A percentile compares a stretch with the other conserved stretches of the same genome.
Conservation (phyloP, 2,329 filamentous ascomycete species). For the Talaromyces sp. region DNA sequence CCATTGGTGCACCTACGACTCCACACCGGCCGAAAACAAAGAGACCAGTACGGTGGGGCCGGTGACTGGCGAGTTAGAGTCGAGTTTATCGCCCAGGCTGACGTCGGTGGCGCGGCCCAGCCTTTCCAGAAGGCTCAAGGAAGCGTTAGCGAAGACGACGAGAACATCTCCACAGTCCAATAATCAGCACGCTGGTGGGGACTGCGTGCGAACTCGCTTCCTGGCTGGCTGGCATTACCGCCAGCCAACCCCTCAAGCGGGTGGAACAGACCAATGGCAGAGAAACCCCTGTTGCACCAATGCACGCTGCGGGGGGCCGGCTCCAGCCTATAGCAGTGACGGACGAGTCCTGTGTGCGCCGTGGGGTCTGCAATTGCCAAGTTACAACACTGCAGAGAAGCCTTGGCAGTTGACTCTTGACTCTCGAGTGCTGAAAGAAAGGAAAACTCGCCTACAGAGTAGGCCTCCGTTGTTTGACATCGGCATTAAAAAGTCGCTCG, state of each 20-base stretch:
- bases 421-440: not conserved
- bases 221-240: not conserved
- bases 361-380: not conserved
- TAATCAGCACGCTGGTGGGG: not conserved
- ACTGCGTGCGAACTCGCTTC: not conserved
- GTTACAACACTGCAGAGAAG: not conserved
- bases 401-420: too few species aligned
- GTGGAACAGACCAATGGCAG: not conserved
- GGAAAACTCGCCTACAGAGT: not conserved
- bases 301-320: not conserved
- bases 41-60: not conserved
- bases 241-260: not conserved
- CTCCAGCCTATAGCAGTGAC: not conserved
- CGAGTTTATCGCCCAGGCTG: not conserved
- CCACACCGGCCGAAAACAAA: not conserved
- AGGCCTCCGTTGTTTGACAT: too few species aligned
- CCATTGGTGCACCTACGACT: not conserved
- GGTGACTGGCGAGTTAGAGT: not conserved
- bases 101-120: not conserved
- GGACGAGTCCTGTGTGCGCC: not conserved
- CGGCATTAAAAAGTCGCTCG: too few species aligned
- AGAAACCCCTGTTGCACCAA: not conserved
- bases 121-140: conserved; percentile 6
- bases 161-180: not conserved
- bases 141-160: conserved; percentile 6